Percentiles rank a stretch among this genome's conserved stretches.
phyloP scores from a whole-genome alignment of 768 basidiomycete species.

The Gautieria morchelliformis region DNA sequence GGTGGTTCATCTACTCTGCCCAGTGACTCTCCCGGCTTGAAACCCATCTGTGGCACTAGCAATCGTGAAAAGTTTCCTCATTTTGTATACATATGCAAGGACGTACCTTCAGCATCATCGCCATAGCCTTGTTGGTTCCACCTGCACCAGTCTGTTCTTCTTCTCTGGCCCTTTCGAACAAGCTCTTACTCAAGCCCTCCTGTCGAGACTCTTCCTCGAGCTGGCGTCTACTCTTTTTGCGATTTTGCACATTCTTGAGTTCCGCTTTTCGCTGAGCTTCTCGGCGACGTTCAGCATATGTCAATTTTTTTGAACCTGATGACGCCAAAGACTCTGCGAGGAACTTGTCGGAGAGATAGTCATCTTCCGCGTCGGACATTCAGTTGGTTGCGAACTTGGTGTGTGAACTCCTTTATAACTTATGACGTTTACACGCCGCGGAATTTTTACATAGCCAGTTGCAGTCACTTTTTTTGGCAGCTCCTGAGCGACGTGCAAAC shows the following conservation, averaged over 20 bases:
- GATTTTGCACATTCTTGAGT: conserved; percentile 59
- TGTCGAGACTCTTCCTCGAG: conserved; percentile 66
- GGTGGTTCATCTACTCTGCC: conserved; percentile 27
- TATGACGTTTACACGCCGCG: not conserved
- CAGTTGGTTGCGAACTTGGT: not conserved
- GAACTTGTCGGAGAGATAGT: conserved; percentile 87
- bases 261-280: conserved; percentile 49
- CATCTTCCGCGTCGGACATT: conserved; percentile 73
- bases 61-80: not conserved
- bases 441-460: not conserved
- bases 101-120: conserved; percentile 70
- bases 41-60: conserved; percentile 52
- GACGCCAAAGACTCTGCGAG: conserved; percentile 31
- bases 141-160: conserved; percentile 39
- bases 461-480: not conserved
- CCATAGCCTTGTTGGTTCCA: conserved; percentile 64
- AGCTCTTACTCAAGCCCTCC: conserved; percentile 69
- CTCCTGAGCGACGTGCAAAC: not conserved
- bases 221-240: conserved; percentile 53
- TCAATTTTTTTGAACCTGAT: conserved; percentile 33
- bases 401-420: too few relatives aligned
- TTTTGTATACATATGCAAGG: not conserved
- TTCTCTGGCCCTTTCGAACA: conserved; percentile 70
- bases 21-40: conserved; percentile 73
- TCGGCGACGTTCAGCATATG: conserved; percentile 64